These are phyloP conservation scores for Lactifluus hygrophoroides DNA, from an alignment of 768 basidiomycete species.

Conservation along the genomic window DNA sequence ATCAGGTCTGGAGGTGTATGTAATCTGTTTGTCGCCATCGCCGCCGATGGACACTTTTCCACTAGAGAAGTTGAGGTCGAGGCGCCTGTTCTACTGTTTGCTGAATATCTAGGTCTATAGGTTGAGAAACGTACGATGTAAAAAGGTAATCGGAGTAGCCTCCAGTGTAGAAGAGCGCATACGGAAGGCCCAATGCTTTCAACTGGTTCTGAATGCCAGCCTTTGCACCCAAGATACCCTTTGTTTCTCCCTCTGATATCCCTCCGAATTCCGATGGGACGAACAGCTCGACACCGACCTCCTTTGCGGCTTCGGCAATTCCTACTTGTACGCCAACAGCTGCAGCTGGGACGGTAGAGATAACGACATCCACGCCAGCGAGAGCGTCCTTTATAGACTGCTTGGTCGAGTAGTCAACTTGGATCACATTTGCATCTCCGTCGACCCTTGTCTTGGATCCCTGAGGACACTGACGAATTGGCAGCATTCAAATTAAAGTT, in stretches of 20 bases:
- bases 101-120: no score
- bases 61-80: no score
- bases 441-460: slow-evolving; percentile 22
- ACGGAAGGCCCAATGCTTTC: no score
- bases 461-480: slow-evolving; percentile 13
- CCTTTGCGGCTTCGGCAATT: no score
- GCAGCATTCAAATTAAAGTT: no score
- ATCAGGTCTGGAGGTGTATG: no score
- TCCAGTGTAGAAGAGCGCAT: no score
- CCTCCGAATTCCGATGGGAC: slow-evolving; percentile 13
- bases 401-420: slow-evolving; percentile 12
- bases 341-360: no score
- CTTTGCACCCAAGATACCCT: slow-evolving; percentile 2
- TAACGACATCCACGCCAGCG: no score
- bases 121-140: background rate
- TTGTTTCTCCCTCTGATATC: slow-evolving; percentile 10
- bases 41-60: slow-evolving; percentile 17
- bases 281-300: slow-evolving; percentile 11
- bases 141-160: slow-evolving; percentile 12
- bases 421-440: slow-evolving; percentile 1
- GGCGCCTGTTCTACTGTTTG: no score
- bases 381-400: slow-evolving; percentile 4
- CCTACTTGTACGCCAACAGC: no score
- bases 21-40: slow-evolving; percentile 16
- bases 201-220: background rate